Evolutionary conservation across 495 filamentous ascomycete genomes (phyloP), one percentile per base, ranked within the genome.

Genomic region (Cercophora sp.): DNA sequence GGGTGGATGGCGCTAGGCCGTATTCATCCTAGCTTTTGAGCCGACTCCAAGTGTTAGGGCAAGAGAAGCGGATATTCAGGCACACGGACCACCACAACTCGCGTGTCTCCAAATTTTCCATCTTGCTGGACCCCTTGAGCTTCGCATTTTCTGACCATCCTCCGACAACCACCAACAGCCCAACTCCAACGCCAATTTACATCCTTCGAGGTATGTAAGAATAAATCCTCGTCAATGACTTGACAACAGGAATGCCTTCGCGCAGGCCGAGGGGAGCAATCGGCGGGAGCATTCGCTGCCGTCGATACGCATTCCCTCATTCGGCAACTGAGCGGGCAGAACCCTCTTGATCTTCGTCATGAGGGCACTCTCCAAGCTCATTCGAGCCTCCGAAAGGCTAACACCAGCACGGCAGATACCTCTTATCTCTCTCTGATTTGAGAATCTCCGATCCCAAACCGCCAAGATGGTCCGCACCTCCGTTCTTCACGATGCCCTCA

Each of bases 401-500:
- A 92, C 80, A 56, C 59, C 19, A 55, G 46, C 54, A 51, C 60
- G 59, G 66, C 72, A 90, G 87, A 89, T 87, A 89, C 85, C 85
- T 91, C 85, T 82, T 81, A 79, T 74, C 61, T 61, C 55, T 54
- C 66, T 65, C 72, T 74, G 84, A 86, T 80, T 85, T 90, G 88
- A 94, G 88, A 91, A 94, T 79, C 78, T 78, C 70, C 66, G n/a
- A 52, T 40, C 39, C 39, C 37, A 62, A 72, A 64, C 77, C 82
- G 82, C 70, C 81, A 96, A 84, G 70, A 98, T 97, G 93, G 91
- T 96, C 78, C 89, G 87, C 78, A 96, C 93, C 63, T 94, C 88
- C 69, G 91, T 96, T 71, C 90, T 98, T 70, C 94, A 97, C 81
- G 93, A 97, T 86, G 89, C 91, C 73, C 89, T 98, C 62, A 97